Conservation (phyloP, 2,329 filamentous ascomycete species). For the Xylariaceae sp. region DNA sequence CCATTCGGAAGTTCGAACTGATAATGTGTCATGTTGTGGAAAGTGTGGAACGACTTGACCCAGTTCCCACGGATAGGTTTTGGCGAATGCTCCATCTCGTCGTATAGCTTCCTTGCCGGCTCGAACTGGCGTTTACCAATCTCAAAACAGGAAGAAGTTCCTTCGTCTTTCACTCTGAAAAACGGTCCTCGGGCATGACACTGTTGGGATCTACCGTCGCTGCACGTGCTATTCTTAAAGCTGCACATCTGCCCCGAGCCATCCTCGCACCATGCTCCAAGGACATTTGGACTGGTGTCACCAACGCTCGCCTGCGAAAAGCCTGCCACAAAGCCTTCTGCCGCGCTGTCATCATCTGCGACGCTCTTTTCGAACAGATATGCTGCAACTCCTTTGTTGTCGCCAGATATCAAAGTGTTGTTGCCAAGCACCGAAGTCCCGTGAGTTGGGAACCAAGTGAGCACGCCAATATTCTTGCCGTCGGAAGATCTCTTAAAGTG, state of each 20-base stretch:
- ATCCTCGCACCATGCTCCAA: slow-evolving; percentile 87
- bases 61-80: slow-evolving; percentile 57
- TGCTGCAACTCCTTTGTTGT: slow-evolving; percentile 93
- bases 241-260: slow-evolving; percentile 68
- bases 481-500: slow-evolving; percentile 73
- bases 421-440: slow-evolving; percentile 89
- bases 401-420: slow-evolving; percentile 86
- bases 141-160: slow-evolving; percentile 70
- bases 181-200: slow-evolving; percentile 73
- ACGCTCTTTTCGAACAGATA: slow-evolving; percentile 75
- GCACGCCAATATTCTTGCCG: slow-evolving; percentile 69
- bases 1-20: slow-evolving; percentile 72
- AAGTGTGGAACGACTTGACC: slow-evolving; percentile 81
- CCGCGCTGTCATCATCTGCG: slow-evolving; percentile 48
- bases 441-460: slow-evolving; percentile 91
- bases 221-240: slow-evolving; percentile 80
- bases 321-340: slow-evolving; percentile 74
- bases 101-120: slow-evolving; percentile 41
- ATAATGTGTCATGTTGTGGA: slow-evolving; percentile 75
- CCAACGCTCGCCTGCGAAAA: slow-evolving; percentile 92
- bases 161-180: slow-evolving; percentile 65
- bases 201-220: slow-evolving; percentile 61
- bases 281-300: slow-evolving; percentile 83
- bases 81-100: slow-evolving; percentile 43
- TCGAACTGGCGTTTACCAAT: slow-evolving; percentile 69